A percentile compares a stretch with the other conserved stretches of the same genome.
Conservation (phyloP, 352 stramenopile species). For the Globisporangium iwayamae region DNA sequence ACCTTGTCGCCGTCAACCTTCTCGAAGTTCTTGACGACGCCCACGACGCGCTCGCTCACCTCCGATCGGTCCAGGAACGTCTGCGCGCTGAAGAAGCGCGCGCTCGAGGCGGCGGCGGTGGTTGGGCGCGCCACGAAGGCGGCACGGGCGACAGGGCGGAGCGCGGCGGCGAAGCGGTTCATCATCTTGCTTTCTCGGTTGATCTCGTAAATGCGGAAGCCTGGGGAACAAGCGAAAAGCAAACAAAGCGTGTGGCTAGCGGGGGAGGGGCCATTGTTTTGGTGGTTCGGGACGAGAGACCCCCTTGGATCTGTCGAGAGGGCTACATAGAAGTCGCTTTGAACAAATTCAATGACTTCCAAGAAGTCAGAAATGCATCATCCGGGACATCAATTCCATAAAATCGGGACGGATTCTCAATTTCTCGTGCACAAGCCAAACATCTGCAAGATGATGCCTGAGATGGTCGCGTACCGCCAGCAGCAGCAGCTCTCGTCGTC, state of each 20-base stretch:
- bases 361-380: background rate
- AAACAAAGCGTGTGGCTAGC: background rate
- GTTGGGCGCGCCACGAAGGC: conserved; percentile 36
- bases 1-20: conserved; percentile 97
- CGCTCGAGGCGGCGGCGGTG: conserved; percentile 20
- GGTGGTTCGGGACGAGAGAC: background rate
- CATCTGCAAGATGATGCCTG: conserved; percentile 10
- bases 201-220: conserved; percentile 14
- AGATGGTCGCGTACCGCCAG: conserved; percentile 10
- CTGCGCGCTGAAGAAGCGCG: conserved; percentile 80
- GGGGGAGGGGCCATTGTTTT: background rate
- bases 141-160: conserved; percentile 66
- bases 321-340: background rate
- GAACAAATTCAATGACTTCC: background rate
- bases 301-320: background rate
- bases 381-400: background rate
- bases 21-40: conserved; percentile 99
- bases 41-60: conserved; percentile 96
- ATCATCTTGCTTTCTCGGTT: conserved; percentile 53
- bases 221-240: background rate
- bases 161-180: conserved; percentile 72
- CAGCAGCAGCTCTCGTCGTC: conserved; percentile 10
- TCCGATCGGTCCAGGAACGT: conserved; percentile 90
- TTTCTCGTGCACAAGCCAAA: background rate
- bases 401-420: background rate